Conservation (phyloP, 179 eudicot genomes). For the Camellia oleifera region DNA sequence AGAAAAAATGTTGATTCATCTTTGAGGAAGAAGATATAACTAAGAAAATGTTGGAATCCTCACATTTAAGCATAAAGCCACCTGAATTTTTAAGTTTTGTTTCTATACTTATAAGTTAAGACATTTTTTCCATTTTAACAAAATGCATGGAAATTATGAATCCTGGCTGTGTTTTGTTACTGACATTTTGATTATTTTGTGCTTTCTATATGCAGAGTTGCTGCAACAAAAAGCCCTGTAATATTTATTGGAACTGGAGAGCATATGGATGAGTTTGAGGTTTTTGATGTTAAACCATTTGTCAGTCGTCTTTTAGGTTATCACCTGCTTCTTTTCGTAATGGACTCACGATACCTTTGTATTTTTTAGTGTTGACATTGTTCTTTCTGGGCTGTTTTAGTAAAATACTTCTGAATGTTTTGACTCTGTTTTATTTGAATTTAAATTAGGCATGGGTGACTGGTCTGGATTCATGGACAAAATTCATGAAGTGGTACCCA, state of each 20-base stretch:
- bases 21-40: neutral
- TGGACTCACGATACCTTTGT: neutral
- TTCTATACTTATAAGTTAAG: neutral
- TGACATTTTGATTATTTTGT: neutral
- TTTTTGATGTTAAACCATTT: conserved; percentile 87
- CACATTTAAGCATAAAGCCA: neutral
- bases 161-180: neutral
- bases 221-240: conserved; percentile 94
- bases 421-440: neutral
- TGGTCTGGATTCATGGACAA: conserved; percentile 96
- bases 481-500: conserved; percentile 94
- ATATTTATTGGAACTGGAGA: conserved; percentile 93
- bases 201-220: conserved; percentile 57
- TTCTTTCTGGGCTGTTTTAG: neutral
- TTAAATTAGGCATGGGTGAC: conserved; percentile 85
- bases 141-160: neutral
- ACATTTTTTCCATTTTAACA: neutral
- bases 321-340: neutral
- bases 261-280: conserved; percentile 90
- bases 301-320: conserved; percentile 88
- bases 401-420: neutral
- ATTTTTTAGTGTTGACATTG: neutral
- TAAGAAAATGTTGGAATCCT: neutral
- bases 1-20: neutral
- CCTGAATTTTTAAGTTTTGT: neutral